Evolutionary conservation across 257 asterid species (phyloP), one percentile per base, ranked within the genome.

Genomic region (Solanum medicagineum): DNA sequence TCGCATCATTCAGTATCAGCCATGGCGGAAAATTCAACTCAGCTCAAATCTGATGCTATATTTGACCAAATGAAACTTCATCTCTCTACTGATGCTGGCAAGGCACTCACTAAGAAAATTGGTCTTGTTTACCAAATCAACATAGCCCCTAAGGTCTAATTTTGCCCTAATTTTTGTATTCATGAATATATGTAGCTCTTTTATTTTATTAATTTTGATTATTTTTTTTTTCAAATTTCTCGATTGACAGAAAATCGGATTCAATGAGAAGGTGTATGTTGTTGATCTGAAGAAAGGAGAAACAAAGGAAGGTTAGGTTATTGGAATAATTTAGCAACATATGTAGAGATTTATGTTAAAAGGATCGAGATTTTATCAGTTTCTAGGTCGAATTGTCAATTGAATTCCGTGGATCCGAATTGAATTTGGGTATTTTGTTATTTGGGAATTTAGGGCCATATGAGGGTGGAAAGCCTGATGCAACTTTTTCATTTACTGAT

Each of bases 271-370:
- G 89, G 87, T 56, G 79, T 95, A 85, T 81, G 98, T 96, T 81
- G 97, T 96, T 84, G 99, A 96, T 92, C 93, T 96, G 90, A 96
- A 96, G 94, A 96, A 93, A 87, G 98, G 99, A 36, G 98, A 94
- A 87, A 93, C 93, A 84, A 94, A 90, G 81, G 95, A 93, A 90
- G 99, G 99, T 96, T 88, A 84, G 93, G 87, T 47, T 84, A 87
- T 70, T 32, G 36, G 36, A 32, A 32, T 68, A 16, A 15, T 66
- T 32, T 16, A 3, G 75, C 40, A 20, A 4, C 13, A 20, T 59
- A 59, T 59, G 26, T 59, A 9, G 66, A 59, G 26, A 59, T 59
- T 20, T 20, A 0, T 20, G 29, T 20, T 59, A 0, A 59, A 68
- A 36, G 51, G 24, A 69, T 69, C 51, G 24, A 69, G 4, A 69